phyloP scores from a whole-genome alignment of 148 eudicot genomes.

The Limonium bicolor region DNA sequence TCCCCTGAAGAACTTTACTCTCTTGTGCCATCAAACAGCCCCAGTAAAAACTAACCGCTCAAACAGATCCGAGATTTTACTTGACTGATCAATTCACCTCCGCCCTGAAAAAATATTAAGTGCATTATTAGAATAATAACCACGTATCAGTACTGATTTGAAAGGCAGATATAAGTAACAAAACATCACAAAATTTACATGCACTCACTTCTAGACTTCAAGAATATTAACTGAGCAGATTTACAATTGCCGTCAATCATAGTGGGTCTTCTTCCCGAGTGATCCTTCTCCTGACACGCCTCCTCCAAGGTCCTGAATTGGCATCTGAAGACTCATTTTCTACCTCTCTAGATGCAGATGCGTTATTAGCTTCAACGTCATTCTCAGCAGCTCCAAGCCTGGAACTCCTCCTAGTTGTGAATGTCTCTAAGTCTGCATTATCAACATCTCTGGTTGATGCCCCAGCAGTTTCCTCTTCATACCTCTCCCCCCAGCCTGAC shows the following conservation, averaged over 20 bases:
- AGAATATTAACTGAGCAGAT: background rate
- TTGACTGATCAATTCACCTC: too few relatives aligned
- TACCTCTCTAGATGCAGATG: conserved; percentile 23
- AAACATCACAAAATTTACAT: too few relatives aligned
- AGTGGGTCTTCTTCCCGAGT: conserved; percentile 25
- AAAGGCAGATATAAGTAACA: too few relatives aligned
- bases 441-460: conserved; percentile 25
- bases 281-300: conserved; percentile 24
- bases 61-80: too few relatives aligned
- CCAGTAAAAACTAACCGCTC: too few relatives aligned
- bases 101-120: too few relatives aligned
- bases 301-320: conserved; percentile 21
- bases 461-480: conserved; percentile 26
- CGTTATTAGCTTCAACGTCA: conserved; percentile 21
- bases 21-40: too few relatives aligned
- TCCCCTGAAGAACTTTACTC: too few relatives aligned
- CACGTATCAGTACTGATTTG: too few relatives aligned
- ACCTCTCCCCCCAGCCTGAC: conserved; percentile 58
- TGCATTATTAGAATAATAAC: too few relatives aligned
- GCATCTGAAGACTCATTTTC: conserved; percentile 43
- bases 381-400: conserved; percentile 1
- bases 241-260: conserved; percentile 1
- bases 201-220: background rate
- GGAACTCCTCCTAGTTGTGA: background rate
- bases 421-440: conserved; percentile 26